Evolutionary conservation across 441 rosid genomes (phyloP).

Genomic region (Kokia cookei): DNA sequence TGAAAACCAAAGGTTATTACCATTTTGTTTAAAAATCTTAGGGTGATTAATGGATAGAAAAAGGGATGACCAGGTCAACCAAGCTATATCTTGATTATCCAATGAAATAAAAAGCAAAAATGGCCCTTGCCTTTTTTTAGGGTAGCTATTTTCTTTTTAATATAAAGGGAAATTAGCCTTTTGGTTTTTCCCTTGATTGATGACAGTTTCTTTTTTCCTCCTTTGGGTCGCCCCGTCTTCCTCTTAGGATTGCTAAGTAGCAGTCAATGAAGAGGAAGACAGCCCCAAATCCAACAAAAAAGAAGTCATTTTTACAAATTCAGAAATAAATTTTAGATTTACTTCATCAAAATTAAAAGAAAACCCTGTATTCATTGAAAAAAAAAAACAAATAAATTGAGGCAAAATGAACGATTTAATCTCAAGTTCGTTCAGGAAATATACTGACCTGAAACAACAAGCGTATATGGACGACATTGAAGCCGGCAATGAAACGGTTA

Average conservation of each 20-base stretch:
- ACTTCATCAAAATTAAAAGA: no score
- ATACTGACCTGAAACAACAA: constrained; percentile 63
- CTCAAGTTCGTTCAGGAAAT: constrained; percentile 74
- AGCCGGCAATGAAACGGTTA: constrained; percentile 48
- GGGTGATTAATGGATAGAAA: background rate
- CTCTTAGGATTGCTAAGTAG: constrained; percentile 10
- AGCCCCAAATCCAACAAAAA: background rate
- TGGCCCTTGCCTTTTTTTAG: constrained; percentile 4
- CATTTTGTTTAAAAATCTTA: no score
- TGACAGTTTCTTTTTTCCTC: background rate
- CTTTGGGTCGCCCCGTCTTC: constrained; percentile 23
- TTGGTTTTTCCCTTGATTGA: background rate
- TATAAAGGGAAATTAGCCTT: background rate
- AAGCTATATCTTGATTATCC: background rate
- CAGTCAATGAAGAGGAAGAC: constrained; percentile 19
- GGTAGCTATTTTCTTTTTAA: constrained; percentile 5
- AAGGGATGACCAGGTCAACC: constrained; percentile 24
- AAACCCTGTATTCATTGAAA: no score
- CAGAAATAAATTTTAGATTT: no score
- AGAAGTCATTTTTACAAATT: background rate
- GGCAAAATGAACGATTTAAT: constrained; percentile 78
- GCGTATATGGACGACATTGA: constrained; percentile 55
- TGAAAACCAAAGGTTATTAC: no score
- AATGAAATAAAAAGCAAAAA: background rate
- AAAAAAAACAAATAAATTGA: background rate